Conservation (phyloP, 2,329 filamentous ascomycete genomes). For the Neonectria coccinea region DNA sequence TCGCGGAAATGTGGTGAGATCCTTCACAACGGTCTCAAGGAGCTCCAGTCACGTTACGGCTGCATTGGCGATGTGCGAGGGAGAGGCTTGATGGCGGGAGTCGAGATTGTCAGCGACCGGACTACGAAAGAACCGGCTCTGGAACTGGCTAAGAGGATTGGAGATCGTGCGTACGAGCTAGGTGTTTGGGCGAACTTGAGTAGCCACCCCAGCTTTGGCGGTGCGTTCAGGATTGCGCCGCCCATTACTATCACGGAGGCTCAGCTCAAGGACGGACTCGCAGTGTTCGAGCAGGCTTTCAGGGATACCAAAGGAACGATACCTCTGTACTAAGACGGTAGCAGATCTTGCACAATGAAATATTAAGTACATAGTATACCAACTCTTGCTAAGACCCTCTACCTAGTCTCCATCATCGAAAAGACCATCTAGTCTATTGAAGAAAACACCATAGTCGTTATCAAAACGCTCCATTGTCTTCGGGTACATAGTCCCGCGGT, state of each 20-base stretch:
- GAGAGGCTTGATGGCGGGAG: conserved; percentile 67
- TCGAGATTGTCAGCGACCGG: conserved; percentile 67
- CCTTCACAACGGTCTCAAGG: conserved; percentile 60
- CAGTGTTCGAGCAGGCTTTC: conserved; percentile 64
- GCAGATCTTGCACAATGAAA: not conserved
- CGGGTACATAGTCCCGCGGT: conserved; percentile 10
- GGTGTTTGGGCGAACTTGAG: conserved; percentile 70
- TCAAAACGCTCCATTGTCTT: not conserved
- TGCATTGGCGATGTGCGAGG: conserved; percentile 73
- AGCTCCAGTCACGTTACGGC: conserved; percentile 62
- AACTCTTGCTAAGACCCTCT: not conserved
- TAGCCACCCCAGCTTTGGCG: conserved; percentile 65
- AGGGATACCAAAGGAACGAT: conserved; percentile 18
- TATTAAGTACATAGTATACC: not conserved
- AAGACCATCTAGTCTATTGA: conserved; percentile 23
- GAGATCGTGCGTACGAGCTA: conserved; percentile 60
- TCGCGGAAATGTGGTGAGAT: conserved; percentile 58
- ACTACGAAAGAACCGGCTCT: conserved; percentile 59
- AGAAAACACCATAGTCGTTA: conserved; percentile 6
- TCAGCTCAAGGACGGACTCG: conserved; percentile 63
- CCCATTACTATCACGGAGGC: conserved; percentile 67
- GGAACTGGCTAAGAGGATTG: conserved; percentile 61
- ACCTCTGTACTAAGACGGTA: conserved; percentile 13
- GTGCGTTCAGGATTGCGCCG: conserved; percentile 69
- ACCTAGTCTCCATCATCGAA: conserved; percentile 12